phyloP scores from a whole-genome alignment of 2,329 filamentous ascomycete genomes.

The Fusarium nygamai region DNA sequence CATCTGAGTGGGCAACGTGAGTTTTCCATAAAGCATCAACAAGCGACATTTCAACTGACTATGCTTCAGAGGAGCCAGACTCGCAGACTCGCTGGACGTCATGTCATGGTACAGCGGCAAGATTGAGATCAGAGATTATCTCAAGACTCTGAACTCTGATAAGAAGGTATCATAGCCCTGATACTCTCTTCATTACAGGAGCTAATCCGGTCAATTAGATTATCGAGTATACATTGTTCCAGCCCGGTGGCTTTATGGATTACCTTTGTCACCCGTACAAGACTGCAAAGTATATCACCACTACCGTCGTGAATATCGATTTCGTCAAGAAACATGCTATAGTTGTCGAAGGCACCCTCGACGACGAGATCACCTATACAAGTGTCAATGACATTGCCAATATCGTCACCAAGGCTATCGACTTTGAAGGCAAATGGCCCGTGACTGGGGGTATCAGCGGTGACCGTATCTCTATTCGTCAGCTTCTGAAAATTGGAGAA shows the following conservation, averaged over 20 bases:
- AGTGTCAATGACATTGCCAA: background rate
- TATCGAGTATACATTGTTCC: background rate
- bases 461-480: background rate
- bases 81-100: background rate
- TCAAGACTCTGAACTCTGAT: background rate
- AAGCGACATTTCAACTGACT: background rate
- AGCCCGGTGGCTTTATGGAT: slow-evolving; percentile 6
- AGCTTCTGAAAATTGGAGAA: background rate
- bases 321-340: background rate
- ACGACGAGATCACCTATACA: background rate
- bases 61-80: background rate
- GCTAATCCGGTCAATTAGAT: rapidly evolving
- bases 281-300: background rate
- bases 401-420: background rate
- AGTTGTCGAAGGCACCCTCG: background rate
- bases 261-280: slow-evolving; percentile 2
- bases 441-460: background rate
- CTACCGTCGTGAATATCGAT: background rate
- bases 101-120: slow-evolving; percentile 12
- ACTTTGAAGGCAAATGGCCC: background rate
- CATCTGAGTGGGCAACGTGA: slow-evolving; percentile 10
- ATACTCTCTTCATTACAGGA: rapidly evolving
- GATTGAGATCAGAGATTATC: background rate
- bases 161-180: rapidly evolving
- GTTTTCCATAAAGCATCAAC: rapidly evolving